phyloP scores from a whole-genome alignment of 768 basidiomycete genomes.

The Sporobolomyces phaffii region DNA sequence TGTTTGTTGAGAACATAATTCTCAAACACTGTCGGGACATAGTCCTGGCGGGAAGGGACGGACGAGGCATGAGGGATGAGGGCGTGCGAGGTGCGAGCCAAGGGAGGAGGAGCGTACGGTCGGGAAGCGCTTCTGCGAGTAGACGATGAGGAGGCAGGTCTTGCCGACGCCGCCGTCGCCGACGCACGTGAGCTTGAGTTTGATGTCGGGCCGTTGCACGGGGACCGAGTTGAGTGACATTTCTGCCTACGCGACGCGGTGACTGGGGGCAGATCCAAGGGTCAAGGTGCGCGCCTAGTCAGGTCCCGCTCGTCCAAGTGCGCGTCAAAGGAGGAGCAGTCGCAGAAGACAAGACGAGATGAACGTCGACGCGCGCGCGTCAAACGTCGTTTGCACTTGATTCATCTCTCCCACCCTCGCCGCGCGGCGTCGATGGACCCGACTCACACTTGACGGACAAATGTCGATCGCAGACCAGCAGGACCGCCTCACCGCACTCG shows the following conservation, averaged over 20 bases:
- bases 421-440: too few relatives aligned
- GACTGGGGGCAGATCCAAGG: too few relatives aligned
- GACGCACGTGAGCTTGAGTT: constrained; percentile 37
- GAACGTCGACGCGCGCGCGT: too few relatives aligned
- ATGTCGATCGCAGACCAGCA: constrained; percentile 1
- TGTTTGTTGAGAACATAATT: constrained; percentile 94
- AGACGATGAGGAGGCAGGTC: constrained; percentile 91
- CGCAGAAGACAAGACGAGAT: not conserved
- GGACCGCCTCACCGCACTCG: constrained; percentile 6
- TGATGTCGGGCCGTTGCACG: constrained; percentile 24
- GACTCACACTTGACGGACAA: too few relatives aligned
- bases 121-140: constrained; percentile 89
- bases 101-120: constrained; percentile 54
- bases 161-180: constrained; percentile 45
- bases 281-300: not conserved
- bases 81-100: not conserved
- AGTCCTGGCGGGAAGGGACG: constrained; percentile 54
- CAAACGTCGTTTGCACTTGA: too few relatives aligned
- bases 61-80: not conserved
- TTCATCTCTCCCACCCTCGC: too few relatives aligned
- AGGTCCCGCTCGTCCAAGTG: not conserved
- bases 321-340: not conserved
- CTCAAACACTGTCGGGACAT: constrained; percentile 89
- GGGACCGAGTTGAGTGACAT: not conserved
- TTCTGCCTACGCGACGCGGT: too few relatives aligned